Conservation (phyloP, 2,329 filamentous ascomycete species). For the Biscogniauxia marginata region DNA sequence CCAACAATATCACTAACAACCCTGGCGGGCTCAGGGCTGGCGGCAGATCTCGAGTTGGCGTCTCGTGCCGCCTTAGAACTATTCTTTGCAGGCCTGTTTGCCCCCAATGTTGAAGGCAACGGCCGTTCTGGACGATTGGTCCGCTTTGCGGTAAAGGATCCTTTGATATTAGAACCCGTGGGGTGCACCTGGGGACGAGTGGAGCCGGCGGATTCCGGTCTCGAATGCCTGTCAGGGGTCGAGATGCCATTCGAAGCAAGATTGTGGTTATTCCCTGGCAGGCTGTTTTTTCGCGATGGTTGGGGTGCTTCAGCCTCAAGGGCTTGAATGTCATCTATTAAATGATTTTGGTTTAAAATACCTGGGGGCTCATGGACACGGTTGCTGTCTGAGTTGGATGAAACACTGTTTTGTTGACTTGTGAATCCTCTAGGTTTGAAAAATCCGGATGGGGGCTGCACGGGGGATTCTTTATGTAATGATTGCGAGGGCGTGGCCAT, state of each 20-base stretch:
- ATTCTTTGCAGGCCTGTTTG: neutral
- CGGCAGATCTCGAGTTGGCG: neutral
- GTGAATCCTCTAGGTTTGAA: neutral
- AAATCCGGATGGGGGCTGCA: neutral
- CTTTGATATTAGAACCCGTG: neutral
- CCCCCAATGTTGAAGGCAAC: neutral
- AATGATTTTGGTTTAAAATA: neutral
- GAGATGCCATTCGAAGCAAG: too few relatives aligned
- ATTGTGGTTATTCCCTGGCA: too few relatives aligned
- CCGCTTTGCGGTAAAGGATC: conserved; percentile 4
- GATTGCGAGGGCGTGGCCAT: neutral
- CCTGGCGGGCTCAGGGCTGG: neutral
- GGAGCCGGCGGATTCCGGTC: neutral
- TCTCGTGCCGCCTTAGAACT: neutral
- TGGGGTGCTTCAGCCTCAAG: neutral
- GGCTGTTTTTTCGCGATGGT: too few relatives aligned
- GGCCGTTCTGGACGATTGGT: conserved; percentile 2
- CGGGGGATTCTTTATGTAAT: neutral
- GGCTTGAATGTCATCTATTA: neutral
- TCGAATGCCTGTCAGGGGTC: neutral
- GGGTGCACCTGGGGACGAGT: neutral
- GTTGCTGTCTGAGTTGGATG: neutral
- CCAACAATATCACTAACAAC: conserved; percentile 1
- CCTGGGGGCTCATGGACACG: neutral
- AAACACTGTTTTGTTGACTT: neutral